phyloP scores from a whole-genome alignment of 1,284 basidiomycete species.

The Coniferiporia sulphurascens region DNA sequence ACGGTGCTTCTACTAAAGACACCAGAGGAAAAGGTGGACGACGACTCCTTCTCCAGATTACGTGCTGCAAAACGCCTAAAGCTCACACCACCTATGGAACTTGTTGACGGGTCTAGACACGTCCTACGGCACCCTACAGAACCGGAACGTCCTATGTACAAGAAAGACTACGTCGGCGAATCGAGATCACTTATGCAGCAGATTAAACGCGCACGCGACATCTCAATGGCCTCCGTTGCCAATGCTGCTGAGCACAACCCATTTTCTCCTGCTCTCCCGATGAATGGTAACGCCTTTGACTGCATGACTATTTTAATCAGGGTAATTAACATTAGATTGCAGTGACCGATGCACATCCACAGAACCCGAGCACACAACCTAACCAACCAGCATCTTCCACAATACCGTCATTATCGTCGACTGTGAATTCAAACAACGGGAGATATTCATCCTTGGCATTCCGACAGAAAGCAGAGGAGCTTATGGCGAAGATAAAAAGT shows the following conservation, averaged over 20 bases:
- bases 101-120: constrained; percentile 31
- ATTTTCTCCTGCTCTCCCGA: neutral
- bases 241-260: constrained; percentile 21
- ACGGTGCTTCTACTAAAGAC: constrained; percentile 41
- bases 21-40: constrained; percentile 22
- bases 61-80: constrained; percentile 74
- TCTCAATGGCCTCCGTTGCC: constrained; percentile 60
- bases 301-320: too few relatives aligned
- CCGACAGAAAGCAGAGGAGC: constrained; percentile 65
- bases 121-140: constrained; percentile 23
- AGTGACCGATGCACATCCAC: constrained; percentile 1
- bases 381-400: constrained; percentile 13
- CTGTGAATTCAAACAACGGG: constrained; percentile 17
- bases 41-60: constrained; percentile 42
- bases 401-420: constrained; percentile 24
- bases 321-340: neutral
- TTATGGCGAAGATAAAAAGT: constrained; percentile 80
- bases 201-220: constrained; percentile 68
- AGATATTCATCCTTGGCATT: constrained; percentile 59
- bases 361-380: neutral
- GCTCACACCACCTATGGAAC: constrained; percentile 57
- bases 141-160: constrained; percentile 40
- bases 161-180: constrained; percentile 66
- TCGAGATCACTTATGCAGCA: constrained; percentile 69
- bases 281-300: neutral